Evolutionary conservation across 495 filamentous ascomycete species (phyloP).

Genomic region (Halenospora varia): DNA sequence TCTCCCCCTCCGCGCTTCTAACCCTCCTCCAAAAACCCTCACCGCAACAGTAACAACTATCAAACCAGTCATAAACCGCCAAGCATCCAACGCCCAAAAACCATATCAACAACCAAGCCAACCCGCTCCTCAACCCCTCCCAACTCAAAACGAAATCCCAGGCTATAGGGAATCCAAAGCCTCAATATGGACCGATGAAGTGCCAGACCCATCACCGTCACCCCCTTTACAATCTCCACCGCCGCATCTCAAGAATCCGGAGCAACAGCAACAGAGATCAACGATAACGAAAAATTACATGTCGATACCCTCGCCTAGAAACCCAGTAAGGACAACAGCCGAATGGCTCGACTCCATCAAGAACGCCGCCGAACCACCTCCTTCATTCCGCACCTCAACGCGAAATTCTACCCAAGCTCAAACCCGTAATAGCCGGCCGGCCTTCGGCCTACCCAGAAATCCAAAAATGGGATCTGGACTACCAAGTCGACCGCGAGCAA

Average conservation of each 20-base stretch:
- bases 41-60: neutral
- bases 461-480: neutral
- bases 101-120: neutral
- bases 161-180: constrained; percentile 16
- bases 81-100: neutral
- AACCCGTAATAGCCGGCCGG: neutral
- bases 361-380: neutral
- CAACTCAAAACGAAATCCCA: neutral
- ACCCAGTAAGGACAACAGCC: constrained; percentile 14
- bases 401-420: neutral
- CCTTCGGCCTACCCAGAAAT: neutral
- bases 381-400: neutral
- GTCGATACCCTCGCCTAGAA: constrained; percentile 10
- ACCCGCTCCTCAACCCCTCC: neutral
- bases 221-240: constrained; percentile 3
- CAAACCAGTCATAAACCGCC: neutral
- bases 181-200: constrained; percentile 22
- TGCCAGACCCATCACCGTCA: constrained; percentile 7
- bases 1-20: too few relatives aligned
- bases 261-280: neutral
- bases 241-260: too few relatives aligned
- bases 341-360: constrained; percentile 19
- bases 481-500: neutral
- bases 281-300: neutral
- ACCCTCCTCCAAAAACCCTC: too few relatives aligned